Evolutionary conservation across 331 rosid genomes (phyloP).

Genomic region (Malus hybrid): DNA sequence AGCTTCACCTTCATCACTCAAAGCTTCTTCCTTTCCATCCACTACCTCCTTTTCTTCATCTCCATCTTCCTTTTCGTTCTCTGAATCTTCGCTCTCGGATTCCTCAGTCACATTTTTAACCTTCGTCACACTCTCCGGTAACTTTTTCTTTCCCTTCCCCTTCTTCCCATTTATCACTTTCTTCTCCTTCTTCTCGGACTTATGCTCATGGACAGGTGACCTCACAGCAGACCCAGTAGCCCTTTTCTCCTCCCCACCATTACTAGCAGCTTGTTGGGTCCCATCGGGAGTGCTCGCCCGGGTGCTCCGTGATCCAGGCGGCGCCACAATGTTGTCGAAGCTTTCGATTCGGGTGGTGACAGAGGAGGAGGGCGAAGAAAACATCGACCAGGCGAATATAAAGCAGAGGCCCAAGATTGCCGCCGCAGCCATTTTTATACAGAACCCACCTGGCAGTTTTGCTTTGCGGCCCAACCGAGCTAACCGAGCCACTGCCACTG

Average conservation of each 20-base stretch:
- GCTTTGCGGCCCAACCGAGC: constrained; percentile 40
- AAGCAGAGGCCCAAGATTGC: constrained; percentile 73
- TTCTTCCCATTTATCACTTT: constrained; percentile 32
- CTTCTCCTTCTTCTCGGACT: constrained; percentile 28
- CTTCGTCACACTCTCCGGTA: constrained; percentile 14
- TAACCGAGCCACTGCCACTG: constrained; percentile 12
- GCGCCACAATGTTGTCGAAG: constrained; percentile 75
- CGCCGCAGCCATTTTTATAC: constrained; percentile 68
- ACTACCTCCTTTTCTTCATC: constrained; percentile 37
- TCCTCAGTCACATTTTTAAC: constrained; percentile 23
- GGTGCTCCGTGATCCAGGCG: constrained; percentile 41
- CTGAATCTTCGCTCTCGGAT: constrained; percentile 33
- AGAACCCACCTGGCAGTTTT: constrained; percentile 69
- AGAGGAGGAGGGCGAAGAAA: constrained; percentile 60
- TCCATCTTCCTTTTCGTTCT: constrained; percentile 31
- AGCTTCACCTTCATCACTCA: constrained; percentile 38
- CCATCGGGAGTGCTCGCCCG: constrained; percentile 5
- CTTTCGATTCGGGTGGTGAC: constrained; percentile 65
- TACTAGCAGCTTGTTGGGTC: constrained; percentile 13
- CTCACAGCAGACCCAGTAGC: constrained; percentile 34
- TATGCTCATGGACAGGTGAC: constrained; percentile 18
- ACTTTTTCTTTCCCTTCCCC: constrained; percentile 22
- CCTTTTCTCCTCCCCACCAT: constrained; percentile 22
- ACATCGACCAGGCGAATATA: constrained; percentile 70
- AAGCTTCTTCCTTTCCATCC: constrained; percentile 45